Evolutionary conservation across 1,284 basidiomycete genomes (phyloP), one percentile per base, ranked within the genome.

Genomic region (Fistulina hepatica): DNA sequence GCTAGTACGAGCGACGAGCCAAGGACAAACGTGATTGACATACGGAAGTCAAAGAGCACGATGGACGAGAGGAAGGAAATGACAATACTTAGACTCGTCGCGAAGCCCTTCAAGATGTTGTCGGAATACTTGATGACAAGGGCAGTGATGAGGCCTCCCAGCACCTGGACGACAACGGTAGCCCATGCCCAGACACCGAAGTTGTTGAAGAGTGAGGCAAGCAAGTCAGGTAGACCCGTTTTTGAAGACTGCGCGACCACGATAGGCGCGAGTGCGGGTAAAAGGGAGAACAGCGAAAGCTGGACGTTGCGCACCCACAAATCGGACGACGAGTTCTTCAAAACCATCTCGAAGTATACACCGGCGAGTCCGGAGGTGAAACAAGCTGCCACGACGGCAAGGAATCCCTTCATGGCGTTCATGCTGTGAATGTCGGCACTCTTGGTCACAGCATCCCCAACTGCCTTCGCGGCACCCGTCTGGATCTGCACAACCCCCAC

Each of bases 221-320:
- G 28, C 15, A 31, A 19, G 45, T 67, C 61, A 32, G 48, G 45
- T 30, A 71, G 43, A 53, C 76, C 57, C 34, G 64, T 62, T 38
- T 58, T 53, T 13, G 62, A 59, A 3, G 66, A 52, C 9, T 59
- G 56, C 39, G 61, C 63, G 57, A 71, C 73, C 43, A 84, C 56
- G 52, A 84, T 73, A 22, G 85, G 81, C 11, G 76, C 54, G 28
- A 84, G 49, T 5, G 86, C 84, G 1, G 88, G 88, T 61, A 93
- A 64, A 31, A 98, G 70, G 15, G 90, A 94, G 65, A 97, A 97
- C 41, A 91, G 69, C 13, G 91, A 94, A 8, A 98, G 73, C 57
- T 97, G 94, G 34, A 95, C 86, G 61, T 97, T 98, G 50, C 94
- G 82, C 42, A 94, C 81, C 93, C 93, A 97, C 6, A 97, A 73